These are phyloP conservation scores for Phalaenopsis aphrodite DNA, from an alignment of 106 monocot species.

Conservation along the genomic window DNA sequence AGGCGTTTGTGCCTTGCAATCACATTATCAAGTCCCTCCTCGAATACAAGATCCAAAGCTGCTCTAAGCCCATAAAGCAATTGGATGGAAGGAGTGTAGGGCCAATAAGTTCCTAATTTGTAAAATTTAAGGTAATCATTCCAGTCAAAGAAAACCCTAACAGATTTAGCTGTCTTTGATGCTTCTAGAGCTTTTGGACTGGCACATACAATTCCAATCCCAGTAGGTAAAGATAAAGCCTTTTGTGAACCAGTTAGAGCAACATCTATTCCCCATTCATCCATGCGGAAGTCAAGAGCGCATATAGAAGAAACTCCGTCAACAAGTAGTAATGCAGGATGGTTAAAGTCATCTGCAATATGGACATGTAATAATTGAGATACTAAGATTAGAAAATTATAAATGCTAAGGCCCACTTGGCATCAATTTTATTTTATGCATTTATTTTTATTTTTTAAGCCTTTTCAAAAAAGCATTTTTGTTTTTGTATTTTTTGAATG, in stretches of 20 bases:
- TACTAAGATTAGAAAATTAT: background rate
- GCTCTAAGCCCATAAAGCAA: slow-evolving; percentile 81
- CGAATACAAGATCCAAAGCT: slow-evolving; percentile 76
- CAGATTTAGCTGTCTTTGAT: slow-evolving; percentile 71
- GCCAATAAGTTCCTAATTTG: slow-evolving; percentile 80
- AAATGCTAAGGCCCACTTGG: background rate
- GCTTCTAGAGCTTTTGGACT: slow-evolving; percentile 91
- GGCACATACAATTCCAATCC: slow-evolving; percentile 78
- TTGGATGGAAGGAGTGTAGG: slow-evolving; percentile 89
- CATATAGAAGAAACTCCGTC: slow-evolving; percentile 92
- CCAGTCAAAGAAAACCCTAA: slow-evolving; percentile 89
- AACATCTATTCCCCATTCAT: slow-evolving; percentile 93
- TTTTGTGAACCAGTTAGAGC: slow-evolving; percentile 89
- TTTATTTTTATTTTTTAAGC: no score
- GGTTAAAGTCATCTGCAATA: slow-evolving; percentile 53
- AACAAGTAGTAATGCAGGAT: slow-evolving; percentile 74
- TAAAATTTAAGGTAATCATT: slow-evolving; percentile 87
- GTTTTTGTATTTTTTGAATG: no score
- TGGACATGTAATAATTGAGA: background rate
- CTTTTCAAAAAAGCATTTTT: no score
- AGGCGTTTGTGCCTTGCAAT: slow-evolving; percentile 68
- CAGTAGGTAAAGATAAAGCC: slow-evolving; percentile 85
- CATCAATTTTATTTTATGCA: no score
- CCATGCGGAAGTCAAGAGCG: slow-evolving; percentile 89
- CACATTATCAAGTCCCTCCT: slow-evolving; percentile 88